Conservation (phyloP, 805 yeast species). For the Ogataea henricii region DNA sequence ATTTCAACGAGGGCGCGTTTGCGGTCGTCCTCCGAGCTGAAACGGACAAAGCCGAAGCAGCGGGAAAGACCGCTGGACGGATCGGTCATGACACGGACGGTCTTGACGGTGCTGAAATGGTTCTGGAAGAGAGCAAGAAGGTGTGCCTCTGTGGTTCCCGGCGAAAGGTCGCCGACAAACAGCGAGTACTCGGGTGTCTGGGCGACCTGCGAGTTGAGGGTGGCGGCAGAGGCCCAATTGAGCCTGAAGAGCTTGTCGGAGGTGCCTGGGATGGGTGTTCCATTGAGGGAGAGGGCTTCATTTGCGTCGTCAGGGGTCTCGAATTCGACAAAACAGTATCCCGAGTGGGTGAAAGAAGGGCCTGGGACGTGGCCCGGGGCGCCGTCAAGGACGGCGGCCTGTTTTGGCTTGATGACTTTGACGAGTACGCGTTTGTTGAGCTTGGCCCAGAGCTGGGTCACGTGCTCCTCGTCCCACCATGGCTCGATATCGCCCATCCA, state of each 20-base stretch:
- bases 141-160: conserved; percentile 80
- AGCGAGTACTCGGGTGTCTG: conserved; percentile 75
- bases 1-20: conserved; percentile 67
- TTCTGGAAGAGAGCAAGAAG: conserved; percentile 70
- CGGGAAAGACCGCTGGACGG: conserved; percentile 76
- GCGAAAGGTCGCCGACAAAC: conserved; percentile 82
- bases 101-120: conserved; percentile 64
- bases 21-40: conserved; percentile 69
- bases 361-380: conserved; percentile 21
- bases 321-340: conserved; percentile 81
- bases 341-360: conserved; percentile 40
- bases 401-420: conserved; percentile 58
- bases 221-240: conserved; percentile 86
- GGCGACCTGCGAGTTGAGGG: conserved; percentile 67
- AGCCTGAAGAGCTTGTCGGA: conserved; percentile 64
- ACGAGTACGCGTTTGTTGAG: conserved; percentile 59
- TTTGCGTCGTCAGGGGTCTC: conserved; percentile 68
- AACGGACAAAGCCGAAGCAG: conserved; percentile 81
- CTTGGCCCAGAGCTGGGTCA: conserved; percentile 60
- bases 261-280: conserved; percentile 61
- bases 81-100: conserved; percentile 85
- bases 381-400: conserved; percentile 34
- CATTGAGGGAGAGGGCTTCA: conserved; percentile 65
- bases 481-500: conserved; percentile 93
- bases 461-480: conserved; percentile 67